Percentiles rank a stretch among this genome's conserved stretches.
Evolutionary conservation across 2,329 filamentous ascomycete species (phyloP).

Genomic region (Penicillium sclerotiorum): DNA sequence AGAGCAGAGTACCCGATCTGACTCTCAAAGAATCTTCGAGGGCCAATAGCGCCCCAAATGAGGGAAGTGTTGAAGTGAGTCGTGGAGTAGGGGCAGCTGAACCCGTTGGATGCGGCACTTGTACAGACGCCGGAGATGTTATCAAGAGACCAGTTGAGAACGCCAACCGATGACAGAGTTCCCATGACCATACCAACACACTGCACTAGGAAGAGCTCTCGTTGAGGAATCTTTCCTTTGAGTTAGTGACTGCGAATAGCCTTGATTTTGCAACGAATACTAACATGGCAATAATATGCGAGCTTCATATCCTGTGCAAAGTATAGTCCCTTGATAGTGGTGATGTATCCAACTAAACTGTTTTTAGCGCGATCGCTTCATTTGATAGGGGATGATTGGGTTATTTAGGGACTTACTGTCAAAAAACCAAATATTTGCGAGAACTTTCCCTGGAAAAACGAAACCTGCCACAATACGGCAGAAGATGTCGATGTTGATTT

Average conservation of each 20-base stretch:
- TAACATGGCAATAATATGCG: constrained; percentile 27
- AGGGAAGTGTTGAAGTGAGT: constrained; percentile 68
- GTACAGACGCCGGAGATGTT: constrained; percentile 52
- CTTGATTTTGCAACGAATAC: background rate
- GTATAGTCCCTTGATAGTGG: constrained; percentile 10
- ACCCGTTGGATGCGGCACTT: constrained; percentile 59
- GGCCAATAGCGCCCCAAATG: constrained; percentile 72
- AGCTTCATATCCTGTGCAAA: constrained; percentile 35
- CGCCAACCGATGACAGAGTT: constrained; percentile 47
- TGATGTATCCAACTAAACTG: constrained; percentile 46
- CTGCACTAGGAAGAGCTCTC: constrained; percentile 53
- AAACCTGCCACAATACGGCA: constrained; percentile 33
- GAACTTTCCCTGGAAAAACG: constrained; percentile 33
- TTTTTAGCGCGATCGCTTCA: constrained; percentile 5
- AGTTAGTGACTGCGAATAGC: constrained; percentile 28
- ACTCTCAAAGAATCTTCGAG: constrained; percentile 64
- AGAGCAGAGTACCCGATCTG: constrained; percentile 62
- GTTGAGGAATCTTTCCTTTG: constrained; percentile 38
- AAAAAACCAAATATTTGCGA: constrained; percentile 37
- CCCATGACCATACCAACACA: constrained; percentile 51
- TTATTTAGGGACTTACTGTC: constrained; percentile 11
- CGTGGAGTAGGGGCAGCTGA: constrained; percentile 57
- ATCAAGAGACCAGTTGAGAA: constrained; percentile 49
- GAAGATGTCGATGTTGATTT: constrained; percentile 33
- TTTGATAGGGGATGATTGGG: constrained; percentile 29